Evolutionary conservation across 2,329 filamentous ascomycete genomes (phyloP).

Genomic region (Camillea tinctor): DNA sequence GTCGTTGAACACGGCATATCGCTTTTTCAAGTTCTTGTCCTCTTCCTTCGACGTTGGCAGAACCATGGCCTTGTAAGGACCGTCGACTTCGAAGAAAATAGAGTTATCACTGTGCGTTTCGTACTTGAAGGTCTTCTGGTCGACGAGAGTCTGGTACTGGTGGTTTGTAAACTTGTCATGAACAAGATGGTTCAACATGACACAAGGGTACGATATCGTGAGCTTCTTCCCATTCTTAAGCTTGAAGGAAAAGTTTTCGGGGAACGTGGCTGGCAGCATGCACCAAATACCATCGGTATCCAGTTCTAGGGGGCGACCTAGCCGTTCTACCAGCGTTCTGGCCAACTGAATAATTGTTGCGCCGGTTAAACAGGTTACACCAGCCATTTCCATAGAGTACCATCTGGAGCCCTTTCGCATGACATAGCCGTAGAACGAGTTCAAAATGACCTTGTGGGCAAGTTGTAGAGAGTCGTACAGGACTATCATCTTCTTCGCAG

Average conservation of each 20-base stretch:
- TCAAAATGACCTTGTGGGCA: constrained; percentile 97
- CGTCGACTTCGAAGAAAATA: constrained; percentile 99
- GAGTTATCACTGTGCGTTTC: constrained; percentile 98
- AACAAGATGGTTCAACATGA: constrained; percentile 98
- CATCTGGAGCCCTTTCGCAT: constrained; percentile 98
- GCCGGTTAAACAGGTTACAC: constrained; percentile 94
- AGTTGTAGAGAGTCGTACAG: constrained; percentile 94
- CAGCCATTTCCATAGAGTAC: constrained; percentile 99
- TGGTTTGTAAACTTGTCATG: constrained; percentile 95
- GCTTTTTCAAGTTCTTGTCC: constrained; percentile 99
- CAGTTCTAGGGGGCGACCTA: constrained; percentile 87
- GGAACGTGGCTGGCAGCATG: constrained; percentile 93
- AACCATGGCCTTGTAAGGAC: constrained; percentile 96
- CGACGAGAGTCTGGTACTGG: constrained; percentile 88
- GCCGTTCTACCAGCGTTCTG: constrained; percentile 85
- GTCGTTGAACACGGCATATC: constrained; percentile 98
- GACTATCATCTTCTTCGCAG: constrained; percentile 98
- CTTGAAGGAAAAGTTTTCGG: constrained; percentile 93
- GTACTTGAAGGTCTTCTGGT: constrained; percentile 79
- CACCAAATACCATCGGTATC: constrained; percentile 99
- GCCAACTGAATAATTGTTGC: constrained; percentile 97
- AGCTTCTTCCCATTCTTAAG: constrained; percentile 95
- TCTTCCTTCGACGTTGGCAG: constrained; percentile 97
- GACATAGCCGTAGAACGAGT: constrained; percentile 98
- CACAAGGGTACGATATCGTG: constrained; percentile 94